Evolutionary conservation across 1,139 yeast species (phyloP), one percentile per base, ranked within the genome.

Genomic region (Geotrichum bryndzae): DNA sequence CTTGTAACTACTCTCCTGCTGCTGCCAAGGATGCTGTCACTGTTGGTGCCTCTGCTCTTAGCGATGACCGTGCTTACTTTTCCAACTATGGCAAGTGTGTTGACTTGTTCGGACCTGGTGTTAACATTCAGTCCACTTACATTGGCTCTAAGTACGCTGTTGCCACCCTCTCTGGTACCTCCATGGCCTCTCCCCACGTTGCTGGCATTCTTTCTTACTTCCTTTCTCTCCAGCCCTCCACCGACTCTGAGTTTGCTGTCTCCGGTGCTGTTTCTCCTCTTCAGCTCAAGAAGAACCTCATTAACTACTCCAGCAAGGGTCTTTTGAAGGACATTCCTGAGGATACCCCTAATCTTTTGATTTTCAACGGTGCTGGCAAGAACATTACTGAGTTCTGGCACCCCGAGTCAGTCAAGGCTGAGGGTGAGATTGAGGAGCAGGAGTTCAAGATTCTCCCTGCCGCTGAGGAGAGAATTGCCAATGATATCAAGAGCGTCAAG

Each of bases 141-240:
- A 91, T 89, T 75, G 96, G 96, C 58, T 87, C 96, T 51, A 85
- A 85, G 67, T 76, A 82, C 63, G 91, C 95, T 57, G 87, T 96
- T 68, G 96, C 96, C 65, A 85, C 94, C 59, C 82, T 94, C 77
- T 90, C 97, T 51, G 99, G 99, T 78, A 94, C 99, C 25, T 94
- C 99, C 25, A 94, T 94, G 99, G 99, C 99, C 46, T 90, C 98
- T 55, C 99, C 99, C 60, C 98, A 94, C 74, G 88, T 94, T 74
- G 88, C 91, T 66, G 99, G 99, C 69, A 82, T 94, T 75, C 70
- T 78, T 65, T 74, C 97, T 3, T 94, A 94, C 83, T 92, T 84
- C 79, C 80, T 94, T 70, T 90, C 97, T 27, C 85, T 94, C 76
- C 95, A 90, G 78, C 99, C 99, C 68, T 88, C 85, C 60, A 76